These are phyloP conservation scores for Mycosphaerella arachidis DNA, from an alignment of 2,329 filamentous ascomycete species.

Conservation along the genomic window DNA sequence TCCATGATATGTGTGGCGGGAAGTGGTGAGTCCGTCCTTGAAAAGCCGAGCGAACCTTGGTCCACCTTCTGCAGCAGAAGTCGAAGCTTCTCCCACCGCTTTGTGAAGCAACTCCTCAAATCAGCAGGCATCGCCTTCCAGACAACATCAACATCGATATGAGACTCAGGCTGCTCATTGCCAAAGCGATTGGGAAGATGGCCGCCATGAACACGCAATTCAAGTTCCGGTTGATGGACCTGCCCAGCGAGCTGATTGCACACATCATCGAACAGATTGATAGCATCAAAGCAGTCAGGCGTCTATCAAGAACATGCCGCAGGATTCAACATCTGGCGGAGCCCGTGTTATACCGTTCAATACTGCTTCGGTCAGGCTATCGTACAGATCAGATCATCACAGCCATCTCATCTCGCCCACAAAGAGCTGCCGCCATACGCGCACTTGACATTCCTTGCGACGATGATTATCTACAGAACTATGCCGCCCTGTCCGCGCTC, in stretches of 20 bases:
- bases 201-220: slow-evolving; percentile 15
- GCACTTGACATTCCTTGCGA: slow-evolving; percentile 15
- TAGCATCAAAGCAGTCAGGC: slow-evolving; percentile 9
- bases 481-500: slow-evolving; percentile 7
- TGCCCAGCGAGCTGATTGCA: slow-evolving; percentile 23
- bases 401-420: background rate
- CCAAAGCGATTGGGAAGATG: slow-evolving; percentile 7
- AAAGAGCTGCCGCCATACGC: slow-evolving; percentile 13
- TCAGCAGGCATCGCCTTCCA: background rate
- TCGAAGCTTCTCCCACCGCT: background rate
- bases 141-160: slow-evolving; percentile 5
- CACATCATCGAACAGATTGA: slow-evolving; percentile 22
- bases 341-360: slow-evolving; percentile 16
- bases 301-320: slow-evolving; percentile 16
- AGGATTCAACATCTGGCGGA: slow-evolving; percentile 20
- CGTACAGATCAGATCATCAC: slow-evolving; percentile 2
- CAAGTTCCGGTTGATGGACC: slow-evolving; percentile 18
- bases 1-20: too few relatives aligned
- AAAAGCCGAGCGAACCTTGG: background rate
- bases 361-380: slow-evolving; percentile 13
- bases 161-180: slow-evolving; percentile 9
- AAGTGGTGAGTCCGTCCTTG: background rate
- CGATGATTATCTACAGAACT: slow-evolving; percentile 8
- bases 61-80: background rate
- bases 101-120: background rate